Percentiles rank a stretch among this genome's conserved stretches.
These are phyloP conservation scores for Epichloe typhina DNA, from an alignment of 2,329 filamentous ascomycete genomes.

Conservation along the genomic window DNA sequence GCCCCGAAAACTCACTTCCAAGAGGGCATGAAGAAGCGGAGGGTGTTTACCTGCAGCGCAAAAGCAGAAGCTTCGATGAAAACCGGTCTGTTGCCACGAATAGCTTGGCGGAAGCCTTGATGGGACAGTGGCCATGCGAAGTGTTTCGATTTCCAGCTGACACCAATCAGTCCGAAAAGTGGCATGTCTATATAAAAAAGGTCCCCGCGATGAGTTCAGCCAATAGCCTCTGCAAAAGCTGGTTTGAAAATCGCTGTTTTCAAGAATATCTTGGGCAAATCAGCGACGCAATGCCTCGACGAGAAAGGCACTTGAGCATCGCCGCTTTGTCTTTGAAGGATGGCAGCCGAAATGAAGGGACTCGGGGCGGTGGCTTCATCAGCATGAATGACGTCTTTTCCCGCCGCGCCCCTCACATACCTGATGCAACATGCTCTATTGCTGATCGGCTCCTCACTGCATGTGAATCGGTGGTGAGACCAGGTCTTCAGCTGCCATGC, in stretches of 20 bases:
- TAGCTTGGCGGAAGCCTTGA: background rate
- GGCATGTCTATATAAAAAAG: conserved; percentile 5
- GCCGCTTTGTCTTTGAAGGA: background rate
- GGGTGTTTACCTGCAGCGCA: background rate
- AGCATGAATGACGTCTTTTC: background rate
- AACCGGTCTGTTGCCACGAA: background rate
- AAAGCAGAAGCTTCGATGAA: background rate
- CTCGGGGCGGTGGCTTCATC: background rate
- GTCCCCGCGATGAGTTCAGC: background rate
- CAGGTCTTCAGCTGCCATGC: background rate
- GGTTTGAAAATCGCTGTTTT: background rate
- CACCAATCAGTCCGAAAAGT: background rate
- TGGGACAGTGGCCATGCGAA: background rate
- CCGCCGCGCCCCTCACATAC: background rate
- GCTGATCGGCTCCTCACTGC: background rate
- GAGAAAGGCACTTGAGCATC: background rate
- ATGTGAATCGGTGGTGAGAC: background rate
- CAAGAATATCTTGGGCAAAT: background rate
- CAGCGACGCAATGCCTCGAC: background rate
- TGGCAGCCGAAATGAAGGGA: background rate
- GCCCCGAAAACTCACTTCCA: background rate
- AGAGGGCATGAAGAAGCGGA: background rate
- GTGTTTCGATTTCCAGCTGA: background rate
- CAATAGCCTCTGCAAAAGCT: conserved; percentile 6
- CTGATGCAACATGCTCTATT: background rate